Percentiles rank a stretch among this genome's conserved stretches.
phyloP scores from a whole-genome alignment of 2,329 filamentous ascomycete species.

The Trichoderma sp. region DNA sequence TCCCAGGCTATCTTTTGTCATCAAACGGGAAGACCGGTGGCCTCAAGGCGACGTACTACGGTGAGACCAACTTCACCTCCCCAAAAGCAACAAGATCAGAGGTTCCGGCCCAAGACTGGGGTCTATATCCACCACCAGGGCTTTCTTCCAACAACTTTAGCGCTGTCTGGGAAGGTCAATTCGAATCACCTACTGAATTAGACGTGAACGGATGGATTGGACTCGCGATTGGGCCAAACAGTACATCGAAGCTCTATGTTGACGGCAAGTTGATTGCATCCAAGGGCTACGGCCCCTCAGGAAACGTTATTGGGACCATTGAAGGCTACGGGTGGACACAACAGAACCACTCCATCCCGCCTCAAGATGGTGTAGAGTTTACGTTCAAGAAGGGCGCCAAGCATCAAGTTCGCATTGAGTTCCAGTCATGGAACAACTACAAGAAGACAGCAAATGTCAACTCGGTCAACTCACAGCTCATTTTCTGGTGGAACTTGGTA shows the following conservation, averaged over 20 bases:
- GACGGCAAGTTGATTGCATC: constrained; percentile 10
- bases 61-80: constrained; percentile 1
- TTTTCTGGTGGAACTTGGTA: constrained; percentile 20
- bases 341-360: background rate
- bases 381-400: constrained; percentile 4
- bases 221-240: constrained; percentile 18
- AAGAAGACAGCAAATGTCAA: constrained; percentile 20
- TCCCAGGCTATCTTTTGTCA: constrained; percentile 13
- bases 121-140: constrained; percentile 11
- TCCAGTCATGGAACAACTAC: constrained; percentile 18
- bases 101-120: constrained; percentile 16
- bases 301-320: constrained; percentile 9
- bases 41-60: constrained; percentile 13
- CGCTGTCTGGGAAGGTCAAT: constrained; percentile 15
- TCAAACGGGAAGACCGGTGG: background rate
- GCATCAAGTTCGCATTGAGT: constrained; percentile 11
- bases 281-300: background rate
- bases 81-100: background rate
- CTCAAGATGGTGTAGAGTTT: constrained; percentile 5
- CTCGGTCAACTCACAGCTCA: constrained; percentile 19
- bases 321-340: constrained; percentile 5
- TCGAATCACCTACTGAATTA: constrained; percentile 1
- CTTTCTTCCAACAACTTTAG: constrained; percentile 19
- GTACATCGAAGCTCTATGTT: constrained; percentile 14
- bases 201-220: constrained; percentile 18